Conservation (phyloP, 208 protist species). For the Trypanosoma vivax region DNA sequence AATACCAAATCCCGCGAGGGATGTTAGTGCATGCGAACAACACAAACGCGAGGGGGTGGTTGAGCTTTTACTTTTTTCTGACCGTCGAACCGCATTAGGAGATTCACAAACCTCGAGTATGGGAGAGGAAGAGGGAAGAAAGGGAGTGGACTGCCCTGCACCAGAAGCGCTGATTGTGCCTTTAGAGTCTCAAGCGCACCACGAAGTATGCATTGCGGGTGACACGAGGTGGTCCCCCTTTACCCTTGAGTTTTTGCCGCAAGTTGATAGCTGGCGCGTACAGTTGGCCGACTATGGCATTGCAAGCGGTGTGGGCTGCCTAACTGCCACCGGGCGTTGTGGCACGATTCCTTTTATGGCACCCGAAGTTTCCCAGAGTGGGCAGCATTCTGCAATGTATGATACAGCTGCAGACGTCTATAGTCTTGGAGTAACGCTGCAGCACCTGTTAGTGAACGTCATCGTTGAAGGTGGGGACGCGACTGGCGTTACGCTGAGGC, state of each 20-base stretch:
- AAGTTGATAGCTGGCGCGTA: slow-evolving; percentile 26
- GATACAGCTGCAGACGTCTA: slow-evolving; percentile 21
- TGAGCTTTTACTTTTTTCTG: slow-evolving; percentile 13
- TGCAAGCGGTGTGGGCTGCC: slow-evolving; percentile 11
- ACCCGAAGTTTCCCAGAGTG: slow-evolving; percentile 15
- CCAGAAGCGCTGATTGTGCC: slow-evolving; percentile 12
- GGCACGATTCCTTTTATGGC: slow-evolving; percentile 27
- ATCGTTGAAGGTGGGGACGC: slow-evolving; percentile 7
- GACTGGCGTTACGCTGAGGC: not conserved
- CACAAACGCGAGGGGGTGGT: not conserved
- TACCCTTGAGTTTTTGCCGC: slow-evolving; percentile 14
- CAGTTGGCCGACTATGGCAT: slow-evolving; percentile 32
- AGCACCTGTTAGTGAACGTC: slow-evolving; percentile 13
- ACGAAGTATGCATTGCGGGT: not conserved
- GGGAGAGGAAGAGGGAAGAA: not conserved
- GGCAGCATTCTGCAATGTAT: slow-evolving; percentile 6
- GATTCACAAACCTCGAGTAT: not conserved
- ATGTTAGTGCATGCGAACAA: no score
- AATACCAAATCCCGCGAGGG: no score
- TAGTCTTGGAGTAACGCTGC: slow-evolving; percentile 29
- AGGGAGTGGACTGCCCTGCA: not conserved
- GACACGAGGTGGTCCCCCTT: not conserved
- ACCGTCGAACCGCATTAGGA: not conserved
- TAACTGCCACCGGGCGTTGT: slow-evolving; percentile 6
- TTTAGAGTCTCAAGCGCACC: not conserved